Evolutionary conservation across 306 rosid species (phyloP), one percentile per base, ranked within the genome.

Genomic region (Abrus pulchellus): DNA sequence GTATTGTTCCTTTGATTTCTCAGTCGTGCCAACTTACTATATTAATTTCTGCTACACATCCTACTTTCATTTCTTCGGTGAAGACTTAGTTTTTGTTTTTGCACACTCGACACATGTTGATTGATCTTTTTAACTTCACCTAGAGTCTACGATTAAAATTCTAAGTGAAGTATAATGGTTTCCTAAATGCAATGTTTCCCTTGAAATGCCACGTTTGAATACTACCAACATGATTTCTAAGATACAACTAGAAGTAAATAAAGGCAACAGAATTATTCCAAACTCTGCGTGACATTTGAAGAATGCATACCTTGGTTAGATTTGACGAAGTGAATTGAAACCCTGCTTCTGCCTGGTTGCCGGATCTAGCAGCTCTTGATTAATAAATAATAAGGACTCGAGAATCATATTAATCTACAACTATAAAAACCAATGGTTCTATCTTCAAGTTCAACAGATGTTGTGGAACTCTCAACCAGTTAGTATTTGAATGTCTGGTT

Each of bases 401-500:
- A 57, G 75, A 12, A 20, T 45, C 3, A 45, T 27, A 13, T 36
- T 55, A 57, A 72, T 20, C 28, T 53, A 44, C 14, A 7, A 33
- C 8, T 34, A 67, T 62, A 28, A 44, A n/a, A 30, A 20, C 49
- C 20, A 30, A 38, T 28, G 75, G 60, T 52, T 59, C 45, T n/a
- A 36, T 41, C 7, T 56, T 7, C 20, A 20, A 20, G 20, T 32
- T 48, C 40, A 60, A 44, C 48, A 9, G 8, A 14, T 67, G 8
- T 55, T 62, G 13, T n/a, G 1, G 29, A 67, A 9, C 57, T 60
- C 56, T 12, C 60, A 6, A 33, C 45, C 27, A 1, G 70, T 40
- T 49, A 4, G 56, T 49, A 6, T 48, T 82, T 75, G 89, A 83
- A 52, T 72, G 84, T 55, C 75, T 67, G 84, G 89, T 83, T 75